Conservation (phyloP, 192 early-diverging fungal genomes). For the Backusella psychrophila region DNA sequence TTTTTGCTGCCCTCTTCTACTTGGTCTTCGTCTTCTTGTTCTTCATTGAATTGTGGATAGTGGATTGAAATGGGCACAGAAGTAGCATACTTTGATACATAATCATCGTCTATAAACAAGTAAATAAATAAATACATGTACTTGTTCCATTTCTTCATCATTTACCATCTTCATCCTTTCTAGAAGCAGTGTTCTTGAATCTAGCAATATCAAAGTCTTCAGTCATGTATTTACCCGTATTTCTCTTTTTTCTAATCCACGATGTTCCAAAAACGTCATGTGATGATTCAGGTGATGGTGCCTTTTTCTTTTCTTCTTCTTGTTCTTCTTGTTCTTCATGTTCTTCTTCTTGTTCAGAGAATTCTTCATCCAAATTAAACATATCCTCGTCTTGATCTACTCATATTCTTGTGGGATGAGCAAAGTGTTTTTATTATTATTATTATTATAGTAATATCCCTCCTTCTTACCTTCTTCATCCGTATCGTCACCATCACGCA, state of each 20-base stretch:
- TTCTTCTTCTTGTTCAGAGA: not conserved
- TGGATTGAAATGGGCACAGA: conserved; percentile 17
- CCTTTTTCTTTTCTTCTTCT: not conserved
- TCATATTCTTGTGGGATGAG: too few relatives aligned
- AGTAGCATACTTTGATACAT: conserved; percentile 11
- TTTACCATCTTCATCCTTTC: not conserved
- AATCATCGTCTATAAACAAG: not conserved
- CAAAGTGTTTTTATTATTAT: too few relatives aligned
- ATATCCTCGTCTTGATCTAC: conserved; percentile 8
- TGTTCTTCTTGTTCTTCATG: not conserved
- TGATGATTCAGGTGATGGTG: not conserved
- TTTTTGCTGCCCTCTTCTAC: not conserved
- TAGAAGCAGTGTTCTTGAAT: not conserved
- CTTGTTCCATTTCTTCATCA: too few relatives aligned
- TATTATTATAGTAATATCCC: not conserved
- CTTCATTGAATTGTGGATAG: not conserved
- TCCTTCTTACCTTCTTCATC: not conserved
- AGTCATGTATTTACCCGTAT: not conserved
- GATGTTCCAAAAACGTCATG: not conserved
- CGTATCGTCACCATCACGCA: not conserved
- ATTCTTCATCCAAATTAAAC: conserved; percentile 22
- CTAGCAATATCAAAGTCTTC: not conserved
- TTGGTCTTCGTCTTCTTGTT: not conserved
- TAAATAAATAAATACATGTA: not conserved
- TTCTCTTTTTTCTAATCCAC: conserved; percentile 11